Percentiles rank a stretch among this genome's conserved stretches.
Conservation (phyloP, 495 filamentous ascomycete species). For the Penicillium tannophilum region DNA sequence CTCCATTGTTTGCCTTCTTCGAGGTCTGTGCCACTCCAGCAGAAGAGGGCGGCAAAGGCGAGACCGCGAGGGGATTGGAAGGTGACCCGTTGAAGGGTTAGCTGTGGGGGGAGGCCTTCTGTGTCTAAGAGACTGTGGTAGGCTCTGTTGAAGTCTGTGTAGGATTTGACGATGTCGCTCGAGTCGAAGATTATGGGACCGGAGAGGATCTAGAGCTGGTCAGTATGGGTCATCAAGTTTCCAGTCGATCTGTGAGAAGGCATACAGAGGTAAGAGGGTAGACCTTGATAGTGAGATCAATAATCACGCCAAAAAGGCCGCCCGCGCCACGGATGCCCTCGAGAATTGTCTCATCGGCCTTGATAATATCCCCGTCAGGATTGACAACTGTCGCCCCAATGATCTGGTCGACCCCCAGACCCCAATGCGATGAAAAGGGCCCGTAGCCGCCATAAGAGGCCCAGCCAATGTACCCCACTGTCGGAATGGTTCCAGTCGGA, state of each 20-base stretch:
- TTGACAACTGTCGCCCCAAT: conserved; percentile 41
- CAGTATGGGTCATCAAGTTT: conserved; percentile 2
- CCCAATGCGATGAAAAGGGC: conserved; percentile 33
- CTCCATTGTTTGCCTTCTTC: conserved; percentile 31
- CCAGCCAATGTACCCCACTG: conserved; percentile 45
- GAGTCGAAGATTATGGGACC: conserved; percentile 39
- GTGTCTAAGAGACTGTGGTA: conserved; percentile 23
- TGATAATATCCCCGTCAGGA: conserved; percentile 29
- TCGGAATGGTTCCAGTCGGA: conserved; percentile 26
- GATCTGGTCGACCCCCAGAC: conserved; percentile 45
- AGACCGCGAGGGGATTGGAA: conserved; percentile 28
- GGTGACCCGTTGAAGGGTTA: conserved; percentile 31
- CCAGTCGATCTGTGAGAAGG: neutral
- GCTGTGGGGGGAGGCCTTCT: conserved; percentile 25
- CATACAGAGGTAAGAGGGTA: conserved; percentile 37
- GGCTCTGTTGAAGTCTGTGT: conserved; percentile 27
- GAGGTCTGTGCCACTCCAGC: conserved; percentile 32
- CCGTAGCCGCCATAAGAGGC: conserved; percentile 45
- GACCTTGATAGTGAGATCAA: conserved; percentile 41
- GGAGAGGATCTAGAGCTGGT: conserved; percentile 27
- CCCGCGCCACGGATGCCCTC: conserved; percentile 42
- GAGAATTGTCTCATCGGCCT: conserved; percentile 32
- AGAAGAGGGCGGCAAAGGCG: conserved; percentile 24
- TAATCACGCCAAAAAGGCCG: conserved; percentile 42
- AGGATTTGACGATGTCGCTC: conserved; percentile 19